Conservation (phyloP, 2,329 filamentous ascomycete genomes). For the Ceratocystis alfenasii region DNA sequence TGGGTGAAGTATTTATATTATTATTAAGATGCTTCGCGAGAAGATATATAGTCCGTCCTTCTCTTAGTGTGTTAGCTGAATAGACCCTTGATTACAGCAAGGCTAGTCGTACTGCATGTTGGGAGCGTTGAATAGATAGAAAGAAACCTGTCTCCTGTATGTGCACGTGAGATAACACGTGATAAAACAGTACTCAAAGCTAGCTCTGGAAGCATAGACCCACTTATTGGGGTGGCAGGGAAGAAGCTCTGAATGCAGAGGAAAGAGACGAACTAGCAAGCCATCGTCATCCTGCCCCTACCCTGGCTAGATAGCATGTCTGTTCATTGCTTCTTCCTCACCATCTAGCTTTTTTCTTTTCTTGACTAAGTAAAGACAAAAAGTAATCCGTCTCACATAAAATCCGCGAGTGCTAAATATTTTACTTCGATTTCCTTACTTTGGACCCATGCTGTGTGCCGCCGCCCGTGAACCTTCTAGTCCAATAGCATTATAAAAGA, state of each 20-base stretch:
- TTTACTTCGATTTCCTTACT: too few species aligned
- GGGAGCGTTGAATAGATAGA: not conserved
- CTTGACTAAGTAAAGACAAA: too few species aligned
- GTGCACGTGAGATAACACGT: not conserved
- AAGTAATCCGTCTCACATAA: too few species aligned
- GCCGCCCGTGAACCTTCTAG: not conserved
- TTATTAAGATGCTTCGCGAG: not conserved
- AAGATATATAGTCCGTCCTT: not conserved
- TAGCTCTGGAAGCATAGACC: conserved; percentile 17
- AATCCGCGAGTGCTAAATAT: too few species aligned
- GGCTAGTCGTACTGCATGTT: not conserved
- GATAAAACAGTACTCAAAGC: not conserved
- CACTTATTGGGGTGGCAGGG: conserved; percentile 14
- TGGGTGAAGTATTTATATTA: not conserved
- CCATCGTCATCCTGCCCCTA: not conserved
- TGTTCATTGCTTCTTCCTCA: not conserved
- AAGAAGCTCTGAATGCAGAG: conserved; percentile 12
- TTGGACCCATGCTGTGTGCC: too few species aligned
- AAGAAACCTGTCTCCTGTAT: too few species aligned
- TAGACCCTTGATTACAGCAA: not conserved
- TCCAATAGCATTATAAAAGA: not conserved
- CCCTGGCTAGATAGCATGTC: not conserved
- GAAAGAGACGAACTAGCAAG: not conserved
- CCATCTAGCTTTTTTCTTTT: too few species aligned
- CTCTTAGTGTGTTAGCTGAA: not conserved